phyloP scores from a whole-genome alignment of 345 rosid species.

The Cardamine occulta region DNA sequence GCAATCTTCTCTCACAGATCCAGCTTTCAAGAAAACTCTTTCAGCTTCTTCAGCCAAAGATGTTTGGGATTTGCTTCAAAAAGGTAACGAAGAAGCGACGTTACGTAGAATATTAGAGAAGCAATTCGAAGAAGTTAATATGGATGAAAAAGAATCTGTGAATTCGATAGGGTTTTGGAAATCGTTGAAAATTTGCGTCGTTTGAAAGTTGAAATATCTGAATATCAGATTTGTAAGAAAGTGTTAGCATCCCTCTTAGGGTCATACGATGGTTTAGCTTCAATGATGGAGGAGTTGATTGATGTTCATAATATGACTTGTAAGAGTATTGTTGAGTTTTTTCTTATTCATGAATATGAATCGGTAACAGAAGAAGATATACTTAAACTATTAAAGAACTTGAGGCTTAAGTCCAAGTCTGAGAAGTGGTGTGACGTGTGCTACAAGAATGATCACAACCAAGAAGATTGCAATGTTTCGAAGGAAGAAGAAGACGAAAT shows the following conservation, averaged over 20 bases:
- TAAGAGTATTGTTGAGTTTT: background rate
- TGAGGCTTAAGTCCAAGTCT: background rate
- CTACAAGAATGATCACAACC: background rate
- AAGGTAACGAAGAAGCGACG: slow-evolving; percentile 12
- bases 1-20: slow-evolving; percentile 12
- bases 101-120: slow-evolving; percentile 13
- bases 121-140: background rate
- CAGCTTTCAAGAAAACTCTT: slow-evolving; percentile 2
- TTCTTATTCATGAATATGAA: background rate
- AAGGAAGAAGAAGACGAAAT: background rate
- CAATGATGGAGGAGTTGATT: background rate
- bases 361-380: background rate
- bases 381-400: background rate
- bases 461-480: background rate
- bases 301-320: slow-evolving; percentile 5
- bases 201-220: background rate
- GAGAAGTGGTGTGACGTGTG: slow-evolving; percentile 16
- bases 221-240: background rate
- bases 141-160: background rate
- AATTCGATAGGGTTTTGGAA: background rate
- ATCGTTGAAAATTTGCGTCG: slow-evolving; percentile 3
- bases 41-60: slow-evolving; percentile 19
- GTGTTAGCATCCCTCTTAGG: background rate
- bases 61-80: slow-evolving; percentile 17
- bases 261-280: background rate